Evolutionary conservation across 2,329 filamentous ascomycete genomes (phyloP), one percentile per base, ranked within the genome.

Genomic region (Moelleriella libera): DNA sequence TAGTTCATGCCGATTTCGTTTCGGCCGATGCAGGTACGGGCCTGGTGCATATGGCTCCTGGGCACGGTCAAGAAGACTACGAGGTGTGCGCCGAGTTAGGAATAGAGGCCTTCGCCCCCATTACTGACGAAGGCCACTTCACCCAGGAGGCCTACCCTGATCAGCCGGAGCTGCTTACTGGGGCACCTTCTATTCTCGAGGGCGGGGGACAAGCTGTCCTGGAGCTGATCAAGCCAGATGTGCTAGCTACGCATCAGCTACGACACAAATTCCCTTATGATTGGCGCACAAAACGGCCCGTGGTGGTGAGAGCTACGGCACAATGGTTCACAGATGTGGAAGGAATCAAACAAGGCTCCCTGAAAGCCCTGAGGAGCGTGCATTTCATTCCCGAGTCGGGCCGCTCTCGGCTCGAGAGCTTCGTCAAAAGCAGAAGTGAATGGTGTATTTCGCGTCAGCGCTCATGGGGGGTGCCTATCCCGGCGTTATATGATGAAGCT

Each of bases 371-470:
- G 9, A 68, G 80, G 1, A 63, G 76, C 39, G 87, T 97, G 29
- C 71, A 70, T 0, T 98, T 97, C 57, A 72, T 94, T 11, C 92
- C 92, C 0, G 75, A 83, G 42, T 71, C 74, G 30, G 88, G 89
- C 6, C 80, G 76, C 53, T 76, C 76, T 5, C 77, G 92, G 30
- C 72, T 98, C 5, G 79, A 87, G 58, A 88, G 85, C 60, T 98
- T 97, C 58, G 73, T 98, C 31, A 82, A 83, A 57, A 85, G 86
- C 28, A 79, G 92, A 45, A 94, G 80, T 57, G 90, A 98, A 63
- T 98, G 92, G 92, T 98, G 92, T 61, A 96, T 98, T 55, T 98
- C 92, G 5, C 80, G 92, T 43, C 92, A 98, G 64, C 81, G 92
- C 45, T 84, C 88, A 10, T 98, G 92, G 92, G 92, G 92, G 54